phyloP scores from a whole-genome alignment of 2,329 filamentous ascomycete genomes.

The Fusarium pseudocircinatum region DNA sequence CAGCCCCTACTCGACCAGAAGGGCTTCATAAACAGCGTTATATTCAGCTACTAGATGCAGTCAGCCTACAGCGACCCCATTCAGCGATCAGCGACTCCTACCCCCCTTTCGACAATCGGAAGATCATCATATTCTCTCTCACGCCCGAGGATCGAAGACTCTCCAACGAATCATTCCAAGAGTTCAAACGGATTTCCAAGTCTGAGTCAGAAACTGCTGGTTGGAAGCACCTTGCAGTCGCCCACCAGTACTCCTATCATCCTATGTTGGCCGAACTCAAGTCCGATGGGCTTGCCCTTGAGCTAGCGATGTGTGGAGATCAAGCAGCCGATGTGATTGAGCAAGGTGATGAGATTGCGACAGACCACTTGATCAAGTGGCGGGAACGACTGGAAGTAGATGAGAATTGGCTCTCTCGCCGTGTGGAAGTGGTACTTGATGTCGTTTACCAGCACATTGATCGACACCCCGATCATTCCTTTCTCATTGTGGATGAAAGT shows the following conservation, averaged over 20 bases:
- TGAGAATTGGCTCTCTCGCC: not conserved
- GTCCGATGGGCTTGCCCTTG: not conserved
- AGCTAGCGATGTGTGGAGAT: not conserved
- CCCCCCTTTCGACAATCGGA: no score
- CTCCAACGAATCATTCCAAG: no score
- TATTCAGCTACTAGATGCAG: not conserved
- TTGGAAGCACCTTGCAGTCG: not conserved
- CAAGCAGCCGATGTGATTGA: not conserved
- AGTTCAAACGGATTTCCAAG: no score
- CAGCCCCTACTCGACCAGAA: accelerated
- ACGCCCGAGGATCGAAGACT: no score
- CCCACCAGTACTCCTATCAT: not conserved
- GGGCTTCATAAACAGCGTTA: not conserved
- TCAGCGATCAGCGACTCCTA: no score
- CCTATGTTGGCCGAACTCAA: not conserved
- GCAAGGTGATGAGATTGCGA: not conserved
- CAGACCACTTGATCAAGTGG: not conserved
- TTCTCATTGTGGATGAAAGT: not conserved
- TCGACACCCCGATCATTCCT: not conserved
- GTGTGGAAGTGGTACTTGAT: not conserved
- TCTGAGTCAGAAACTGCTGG: no score
- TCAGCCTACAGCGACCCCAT: not conserved
- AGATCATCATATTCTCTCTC: no score
- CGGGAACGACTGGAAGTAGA: not conserved
- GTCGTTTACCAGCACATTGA: not conserved